Conservation (phyloP, 805 yeast species). For the Teunomyces lycoperdinae region DNA sequence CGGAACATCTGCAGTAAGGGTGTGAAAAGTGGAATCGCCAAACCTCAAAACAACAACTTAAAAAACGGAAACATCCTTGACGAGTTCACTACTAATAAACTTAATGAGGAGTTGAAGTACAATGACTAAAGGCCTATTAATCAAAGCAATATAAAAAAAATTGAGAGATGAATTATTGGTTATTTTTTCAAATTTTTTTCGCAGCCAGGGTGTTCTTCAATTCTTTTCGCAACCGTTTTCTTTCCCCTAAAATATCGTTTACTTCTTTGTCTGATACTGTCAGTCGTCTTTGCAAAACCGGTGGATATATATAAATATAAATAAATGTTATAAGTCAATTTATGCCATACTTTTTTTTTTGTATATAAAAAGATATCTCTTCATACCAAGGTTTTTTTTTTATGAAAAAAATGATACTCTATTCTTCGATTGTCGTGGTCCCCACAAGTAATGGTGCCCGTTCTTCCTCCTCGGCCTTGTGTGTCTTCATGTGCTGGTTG, state of each 20-base stretch:
- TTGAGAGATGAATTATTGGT: neutral
- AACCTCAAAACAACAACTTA: constrained; percentile 14
- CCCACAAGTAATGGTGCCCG: neutral
- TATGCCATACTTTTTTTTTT: neutral
- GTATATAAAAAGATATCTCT: no score
- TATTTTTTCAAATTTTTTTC: neutral
- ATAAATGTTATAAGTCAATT: neutral
- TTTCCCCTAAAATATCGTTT: neutral
- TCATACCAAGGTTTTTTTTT: no score
- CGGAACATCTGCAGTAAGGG: constrained; percentile 86
- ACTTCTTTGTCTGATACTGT: neutral
- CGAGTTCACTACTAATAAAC: constrained; percentile 2
- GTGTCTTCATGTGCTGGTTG: constrained; percentile 64
- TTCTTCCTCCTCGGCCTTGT: constrained; percentile 20
- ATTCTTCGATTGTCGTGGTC: constrained; percentile 5
- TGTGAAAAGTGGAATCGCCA: constrained; percentile 26
- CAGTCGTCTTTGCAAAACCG: neutral
- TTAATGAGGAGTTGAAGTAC: constrained; percentile 6
- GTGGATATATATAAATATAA: neutral
- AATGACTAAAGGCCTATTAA: neutral
- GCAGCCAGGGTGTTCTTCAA: neutral
- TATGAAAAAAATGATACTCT: no score
- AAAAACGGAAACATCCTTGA: neutral
- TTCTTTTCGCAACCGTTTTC: neutral
- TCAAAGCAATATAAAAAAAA: no score